Percentiles rank a stretch among this genome's conserved stretches.
Conservation (phyloP, 371 early-diverging fungal species). For the Lichtheimia hyalospora region DNA sequence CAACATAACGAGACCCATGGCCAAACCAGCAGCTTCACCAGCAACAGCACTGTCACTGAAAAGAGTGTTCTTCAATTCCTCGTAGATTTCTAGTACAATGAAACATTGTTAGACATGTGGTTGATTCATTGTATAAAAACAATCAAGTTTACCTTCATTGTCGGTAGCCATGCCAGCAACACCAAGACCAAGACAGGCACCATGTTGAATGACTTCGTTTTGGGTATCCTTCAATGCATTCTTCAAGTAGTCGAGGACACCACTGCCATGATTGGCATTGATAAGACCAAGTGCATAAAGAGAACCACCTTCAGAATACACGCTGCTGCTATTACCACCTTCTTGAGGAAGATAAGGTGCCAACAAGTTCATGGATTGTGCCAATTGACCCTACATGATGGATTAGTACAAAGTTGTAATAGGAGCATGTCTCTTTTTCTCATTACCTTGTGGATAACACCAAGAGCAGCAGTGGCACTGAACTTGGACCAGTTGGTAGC, state of each 20-base stretch:
- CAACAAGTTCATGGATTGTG: constrained; percentile 81
- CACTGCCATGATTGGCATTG: constrained; percentile 89
- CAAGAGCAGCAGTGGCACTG: constrained; percentile 97
- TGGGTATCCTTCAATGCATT: constrained; percentile 80
- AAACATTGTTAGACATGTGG: not conserved
- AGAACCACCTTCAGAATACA: constrained; percentile 98
- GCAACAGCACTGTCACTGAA: constrained; percentile 95
- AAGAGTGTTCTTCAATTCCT: constrained; percentile 83
- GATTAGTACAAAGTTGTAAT: not conserved
- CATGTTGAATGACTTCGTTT: constrained; percentile 95
- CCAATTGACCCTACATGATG: constrained; percentile 76
- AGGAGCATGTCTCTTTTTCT: not conserved
- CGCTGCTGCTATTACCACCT: constrained; percentile 71
- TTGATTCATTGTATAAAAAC: constrained; percentile 1
- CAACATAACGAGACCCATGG: constrained; percentile 97
- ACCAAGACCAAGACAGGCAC: constrained; percentile 97
- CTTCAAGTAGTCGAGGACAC: constrained; percentile 81
- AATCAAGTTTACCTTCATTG: constrained; percentile 59
- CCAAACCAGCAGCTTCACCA: constrained; percentile 97
- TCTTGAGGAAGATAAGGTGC: constrained; percentile 95
- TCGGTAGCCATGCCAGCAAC: constrained; percentile 96
- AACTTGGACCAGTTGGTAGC: constrained; percentile 99
- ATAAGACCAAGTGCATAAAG: constrained; percentile 98
- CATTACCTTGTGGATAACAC: constrained; percentile 94
- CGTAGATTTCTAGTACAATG: constrained; percentile 64